Evolutionary conservation across 2,329 filamentous ascomycete species (phyloP).

Genomic region (Clarireedia hainanense): DNA sequence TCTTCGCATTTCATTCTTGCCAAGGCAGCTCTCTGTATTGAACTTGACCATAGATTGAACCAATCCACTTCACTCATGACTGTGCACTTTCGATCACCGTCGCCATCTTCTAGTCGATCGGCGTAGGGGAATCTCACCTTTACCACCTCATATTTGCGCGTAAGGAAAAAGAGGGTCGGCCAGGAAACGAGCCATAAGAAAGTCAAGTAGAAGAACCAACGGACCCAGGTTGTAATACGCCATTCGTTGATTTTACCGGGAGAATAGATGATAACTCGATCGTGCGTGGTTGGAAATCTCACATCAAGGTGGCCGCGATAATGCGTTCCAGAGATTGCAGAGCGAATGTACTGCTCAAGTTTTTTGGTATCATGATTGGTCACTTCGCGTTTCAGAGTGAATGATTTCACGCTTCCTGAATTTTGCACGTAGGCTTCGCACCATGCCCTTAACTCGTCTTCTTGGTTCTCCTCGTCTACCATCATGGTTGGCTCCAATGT

Average conservation of each 20-base stretch:
- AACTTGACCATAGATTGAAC: conserved; percentile 53
- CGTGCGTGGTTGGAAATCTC: conserved; percentile 50
- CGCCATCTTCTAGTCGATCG: conserved; percentile 11
- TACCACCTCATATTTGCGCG: conserved; percentile 58
- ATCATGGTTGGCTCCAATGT: conserved; percentile 40
- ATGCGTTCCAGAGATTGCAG: conserved; percentile 54
- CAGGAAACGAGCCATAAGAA: conserved; percentile 63
- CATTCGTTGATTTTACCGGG: conserved; percentile 53
- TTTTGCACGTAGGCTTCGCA: conserved; percentile 59
- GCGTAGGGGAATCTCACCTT: conserved; percentile 40
- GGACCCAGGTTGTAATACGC: conserved; percentile 55
- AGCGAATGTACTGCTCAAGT: conserved; percentile 44
- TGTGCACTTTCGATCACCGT: conserved; percentile 11
- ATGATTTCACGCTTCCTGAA: conserved; percentile 47
- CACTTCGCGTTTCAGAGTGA: conserved; percentile 45
- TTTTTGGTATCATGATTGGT: conserved; percentile 51
- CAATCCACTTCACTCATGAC: conserved; percentile 43
- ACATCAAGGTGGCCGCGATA: conserved; percentile 57
- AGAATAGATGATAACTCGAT: conserved; percentile 54
- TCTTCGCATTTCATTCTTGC: conserved; percentile 40
- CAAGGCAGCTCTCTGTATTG: conserved; percentile 51
- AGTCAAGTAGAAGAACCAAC: conserved; percentile 56
- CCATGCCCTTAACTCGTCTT: conserved; percentile 38
- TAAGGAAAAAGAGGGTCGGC: conserved; percentile 61
- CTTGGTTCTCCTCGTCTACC: conserved; percentile 9